Evolutionary conservation across 176 grass and related monocot species (phyloP).

Genomic region (Tuctoria greenei): DNA sequence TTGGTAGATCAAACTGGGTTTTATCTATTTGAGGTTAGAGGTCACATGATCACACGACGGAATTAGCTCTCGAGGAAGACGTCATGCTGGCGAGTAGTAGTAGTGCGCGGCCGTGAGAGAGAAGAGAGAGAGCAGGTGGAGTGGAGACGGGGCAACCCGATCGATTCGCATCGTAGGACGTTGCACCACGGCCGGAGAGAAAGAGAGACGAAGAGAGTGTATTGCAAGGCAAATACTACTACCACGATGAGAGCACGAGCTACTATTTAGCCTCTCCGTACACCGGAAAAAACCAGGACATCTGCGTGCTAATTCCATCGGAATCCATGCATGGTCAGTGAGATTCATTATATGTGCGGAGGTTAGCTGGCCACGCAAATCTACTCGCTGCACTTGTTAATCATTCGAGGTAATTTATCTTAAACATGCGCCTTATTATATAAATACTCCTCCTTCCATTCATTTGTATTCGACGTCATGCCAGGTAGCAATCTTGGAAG

Average conservation of each 20-base stretch:
- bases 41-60: background rate
- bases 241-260: no score
- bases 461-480: no score
- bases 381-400: no score
- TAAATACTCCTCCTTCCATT: no score
- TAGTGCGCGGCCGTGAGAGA: background rate
- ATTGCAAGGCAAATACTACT: slow-evolving; percentile 52
- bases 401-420: background rate
- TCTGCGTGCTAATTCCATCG: background rate
- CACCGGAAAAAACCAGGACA: background rate
- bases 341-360: background rate
- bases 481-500: no score
- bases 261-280: no score
- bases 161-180: slow-evolving; percentile 52
- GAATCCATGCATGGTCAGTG: background rate
- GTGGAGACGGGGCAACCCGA: slow-evolving; percentile 70
- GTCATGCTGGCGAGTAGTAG: background rate
- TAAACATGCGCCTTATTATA: background rate
- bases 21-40: background rate
- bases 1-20: background rate
- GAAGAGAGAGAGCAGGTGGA: slow-evolving; percentile 37
- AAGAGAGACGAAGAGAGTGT: slow-evolving; percentile 34
- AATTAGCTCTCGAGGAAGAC: background rate
- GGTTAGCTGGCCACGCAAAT: background rate
- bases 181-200: slow-evolving; percentile 28